Base-by-base conservation (phyloP, 106 monocot species). In the Acorus calamus region DNA sequence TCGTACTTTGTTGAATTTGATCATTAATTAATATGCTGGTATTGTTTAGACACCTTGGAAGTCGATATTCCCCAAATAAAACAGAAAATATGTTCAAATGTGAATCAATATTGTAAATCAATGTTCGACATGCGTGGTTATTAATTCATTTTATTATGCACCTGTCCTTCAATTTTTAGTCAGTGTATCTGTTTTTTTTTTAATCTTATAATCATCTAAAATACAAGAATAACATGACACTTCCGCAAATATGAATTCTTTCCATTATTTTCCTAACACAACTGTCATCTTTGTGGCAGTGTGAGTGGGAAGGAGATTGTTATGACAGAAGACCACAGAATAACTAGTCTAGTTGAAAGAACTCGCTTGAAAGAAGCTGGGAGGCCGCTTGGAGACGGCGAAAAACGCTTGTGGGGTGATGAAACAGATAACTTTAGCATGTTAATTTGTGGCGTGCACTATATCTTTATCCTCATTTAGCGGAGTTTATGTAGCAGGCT, bases 241-340 rank as follows among this genome's bases (percentile, higher is more conserved):
- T 28, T 28, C 28, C 1, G 28, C 28, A 28, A 28, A 28, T 3
- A 28, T 28, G 42, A 14, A 50, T 47, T 67, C 42, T 4, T 49
- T 45, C 47, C 2, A 48, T 44, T 9, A 44, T 55, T 6, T 52
- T 43, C 1, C 14, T 65, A 42, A 14, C 6, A 7, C 51, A 43
- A 7, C 11, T 41, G 9, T 3, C 8, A 53, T 60, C 6, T 55
- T 56, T 42, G 12, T 77, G 60, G 11, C 81, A 94, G 94, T 80
- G 52, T 84, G 42, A 54, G 63, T 68, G 89, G 82, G 12, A 61
- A 70, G 63, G 73, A 71, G 44, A 74, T 87, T 51, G 65, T 50
- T 7, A 89, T 94, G 94, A 89, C 89, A 46, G 86, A 94, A 69
- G 89, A 89, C 64, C 94, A 89, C 76, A 77, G 89, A 59, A 60